These are phyloP conservation scores for Tanacetum coccineum DNA, from an alignment of 129 eudicot genomes.

Conservation along the genomic window DNA sequence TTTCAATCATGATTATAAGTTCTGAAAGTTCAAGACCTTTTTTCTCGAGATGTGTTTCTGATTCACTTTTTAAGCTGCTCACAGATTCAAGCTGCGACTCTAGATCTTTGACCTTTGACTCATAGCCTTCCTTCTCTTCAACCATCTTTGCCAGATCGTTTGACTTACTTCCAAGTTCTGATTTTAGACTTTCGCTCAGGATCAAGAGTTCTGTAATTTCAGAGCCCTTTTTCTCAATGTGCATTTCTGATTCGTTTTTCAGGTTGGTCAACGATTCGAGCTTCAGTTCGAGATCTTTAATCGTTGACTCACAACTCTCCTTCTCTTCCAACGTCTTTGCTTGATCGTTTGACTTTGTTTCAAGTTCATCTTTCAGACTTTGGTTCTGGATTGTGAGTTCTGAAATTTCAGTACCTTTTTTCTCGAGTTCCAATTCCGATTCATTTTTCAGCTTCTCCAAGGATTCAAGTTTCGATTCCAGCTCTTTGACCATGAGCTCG, in stretches of 20 bases:
- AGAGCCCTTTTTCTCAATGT: constrained; percentile 33
- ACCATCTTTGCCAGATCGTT: constrained; percentile 36
- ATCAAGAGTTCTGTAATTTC: constrained; percentile 32
- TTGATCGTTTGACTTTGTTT: constrained; percentile 23
- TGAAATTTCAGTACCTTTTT: constrained; percentile 30
- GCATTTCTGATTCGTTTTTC: constrained; percentile 39
- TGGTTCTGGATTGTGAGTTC: constrained; percentile 10
- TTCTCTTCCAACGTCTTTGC: constrained; percentile 36
- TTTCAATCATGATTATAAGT: constrained; percentile 37
- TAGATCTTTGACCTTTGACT: constrained; percentile 36
- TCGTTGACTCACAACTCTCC: constrained; percentile 34
- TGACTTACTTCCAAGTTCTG: constrained; percentile 53
- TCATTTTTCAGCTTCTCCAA: constrained; percentile 32
- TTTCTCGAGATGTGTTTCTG: constrained; percentile 33
- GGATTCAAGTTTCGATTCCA: constrained; percentile 33
- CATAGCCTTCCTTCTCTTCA: constrained; percentile 52
- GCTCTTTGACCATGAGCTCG: constrained; percentile 27
- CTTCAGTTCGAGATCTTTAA: constrained; percentile 34
- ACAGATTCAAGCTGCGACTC: constrained; percentile 14
- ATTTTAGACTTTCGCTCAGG: constrained; percentile 52
- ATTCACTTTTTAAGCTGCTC: constrained; percentile 31
- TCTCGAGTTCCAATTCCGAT: constrained; percentile 40
- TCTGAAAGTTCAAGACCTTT: constrained; percentile 45
- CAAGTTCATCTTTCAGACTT: constrained; percentile 26
- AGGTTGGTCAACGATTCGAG: constrained; percentile 33